A percentile compares a stretch with the other conserved stretches of the same genome.
Conservation (phyloP, 2,329 filamentous ascomycete species). For the Nannizziopsis barbatae region DNA sequence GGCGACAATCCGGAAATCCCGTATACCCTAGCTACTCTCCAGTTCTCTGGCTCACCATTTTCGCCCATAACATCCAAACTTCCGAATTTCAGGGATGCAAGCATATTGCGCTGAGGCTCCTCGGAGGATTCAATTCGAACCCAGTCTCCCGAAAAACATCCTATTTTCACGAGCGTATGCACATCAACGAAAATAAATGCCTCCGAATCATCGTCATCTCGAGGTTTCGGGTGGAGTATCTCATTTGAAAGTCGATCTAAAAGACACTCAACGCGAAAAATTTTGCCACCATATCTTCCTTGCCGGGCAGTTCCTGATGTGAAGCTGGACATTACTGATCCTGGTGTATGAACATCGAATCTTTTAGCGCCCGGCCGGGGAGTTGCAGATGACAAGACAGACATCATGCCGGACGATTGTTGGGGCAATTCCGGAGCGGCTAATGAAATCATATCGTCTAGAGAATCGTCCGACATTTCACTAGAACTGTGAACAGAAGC, state of each 20-base stretch:
- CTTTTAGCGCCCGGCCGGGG: conserved; percentile 62
- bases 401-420: conserved; percentile 67
- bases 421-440: conserved; percentile 66
- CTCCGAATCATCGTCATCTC: conserved; percentile 73
- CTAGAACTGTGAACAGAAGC: conserved; percentile 43
- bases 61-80: conserved; percentile 26
- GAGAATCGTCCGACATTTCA: conserved; percentile 81
- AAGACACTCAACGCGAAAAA: conserved; percentile 75
- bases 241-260: conserved; percentile 62
- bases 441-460: conserved; percentile 88
- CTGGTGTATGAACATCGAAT: conserved; percentile 65
- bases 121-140: conserved; percentile 69
- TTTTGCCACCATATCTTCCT: conserved; percentile 59
- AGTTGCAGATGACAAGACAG: conserved; percentile 67
- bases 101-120: conserved; percentile 50
- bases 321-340: conserved; percentile 79
- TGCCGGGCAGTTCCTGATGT: conserved; percentile 71
- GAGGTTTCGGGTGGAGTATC: conserved; percentile 71
- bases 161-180: conserved; percentile 71
- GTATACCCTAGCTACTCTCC: conserved; percentile 80
- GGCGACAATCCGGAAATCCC: conserved; percentile 59
- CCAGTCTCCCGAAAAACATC: conserved; percentile 97
- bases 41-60: conserved; percentile 50
- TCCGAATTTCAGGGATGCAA: conserved; percentile 54
- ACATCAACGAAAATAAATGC: conserved; percentile 85